Conservation (phyloP, 1,139 yeast species). For the Wickerhamomyces sp. region DNA sequence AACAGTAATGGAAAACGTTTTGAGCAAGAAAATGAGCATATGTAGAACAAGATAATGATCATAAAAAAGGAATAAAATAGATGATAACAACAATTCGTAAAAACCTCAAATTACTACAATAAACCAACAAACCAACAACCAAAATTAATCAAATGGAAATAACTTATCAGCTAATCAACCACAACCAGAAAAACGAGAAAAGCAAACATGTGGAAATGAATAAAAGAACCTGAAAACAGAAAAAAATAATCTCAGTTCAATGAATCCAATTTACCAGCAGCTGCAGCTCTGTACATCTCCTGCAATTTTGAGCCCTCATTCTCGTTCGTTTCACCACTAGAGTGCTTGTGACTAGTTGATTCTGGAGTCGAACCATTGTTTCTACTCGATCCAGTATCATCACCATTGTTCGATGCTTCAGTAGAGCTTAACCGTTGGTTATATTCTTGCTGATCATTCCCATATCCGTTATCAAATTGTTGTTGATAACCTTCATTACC, state of each 20-base stretch:
- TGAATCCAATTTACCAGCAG: conserved; percentile 22
- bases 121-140: too few relatives aligned
- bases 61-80: neutral
- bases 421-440: conserved; percentile 1
- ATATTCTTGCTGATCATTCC: conserved; percentile 4
- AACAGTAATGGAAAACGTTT: too few relatives aligned
- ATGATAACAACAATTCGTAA: too few relatives aligned
- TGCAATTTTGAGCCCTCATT: conserved; percentile 20
- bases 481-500: conserved; percentile 10
- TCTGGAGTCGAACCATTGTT: neutral
- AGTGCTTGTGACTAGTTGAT: neutral
- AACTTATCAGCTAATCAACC: too few relatives aligned
- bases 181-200: neutral
- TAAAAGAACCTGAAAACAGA: neutral
- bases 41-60: too few relatives aligned
- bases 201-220: too few relatives aligned
- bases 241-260: conserved; percentile 8
- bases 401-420: conserved; percentile 6
- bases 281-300: conserved; percentile 25
- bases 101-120: too few relatives aligned
- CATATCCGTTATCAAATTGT: conserved; percentile 5
- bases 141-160: too few relatives aligned
- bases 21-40: too few relatives aligned
- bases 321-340: conserved; percentile 2
- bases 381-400: neutral